phyloP scores from a whole-genome alignment of 2,329 filamentous ascomycete species.

The Dendryphion nanum region DNA sequence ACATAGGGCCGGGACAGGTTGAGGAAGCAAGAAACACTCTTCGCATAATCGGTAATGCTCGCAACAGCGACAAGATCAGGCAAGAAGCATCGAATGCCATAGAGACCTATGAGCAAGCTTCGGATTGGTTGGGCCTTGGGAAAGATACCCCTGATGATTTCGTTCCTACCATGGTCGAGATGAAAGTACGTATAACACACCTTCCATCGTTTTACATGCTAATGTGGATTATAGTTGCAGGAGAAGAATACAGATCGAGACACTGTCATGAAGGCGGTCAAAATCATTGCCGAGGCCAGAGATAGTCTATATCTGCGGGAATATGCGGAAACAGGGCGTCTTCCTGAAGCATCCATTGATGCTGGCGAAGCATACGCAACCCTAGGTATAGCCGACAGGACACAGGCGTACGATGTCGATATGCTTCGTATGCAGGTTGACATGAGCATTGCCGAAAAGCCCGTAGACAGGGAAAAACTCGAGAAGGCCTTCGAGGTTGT shows the following conservation, averaged over 20 bases:
- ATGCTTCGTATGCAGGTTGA: conserved; percentile 27
- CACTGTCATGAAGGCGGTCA: conserved; percentile 55
- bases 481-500: conserved; percentile 50
- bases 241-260: no score
- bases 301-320: conserved; percentile 54
- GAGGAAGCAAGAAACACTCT: conserved; percentile 57
- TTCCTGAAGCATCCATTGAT: conserved; percentile 52
- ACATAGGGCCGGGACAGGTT: conserved; percentile 54
- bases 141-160: conserved; percentile 54
- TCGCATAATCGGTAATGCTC: conserved; percentile 58
- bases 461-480: conserved; percentile 46
- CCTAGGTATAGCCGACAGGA: conserved; percentile 52
- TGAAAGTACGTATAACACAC: conserved; percentile 52
- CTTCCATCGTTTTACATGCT: no score
- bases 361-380: conserved; percentile 37
- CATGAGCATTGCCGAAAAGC: conserved; percentile 35
- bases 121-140: conserved; percentile 58
- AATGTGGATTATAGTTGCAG: no score
- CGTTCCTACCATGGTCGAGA: conserved; percentile 55
- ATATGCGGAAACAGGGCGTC: conserved; percentile 54
- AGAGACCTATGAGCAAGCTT: conserved; percentile 63
- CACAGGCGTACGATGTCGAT: conserved; percentile 50
- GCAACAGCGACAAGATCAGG: conserved; percentile 58
- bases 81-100: conserved; percentile 58
- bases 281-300: conserved; percentile 58